These are phyloP conservation scores for Sclerotinia nivalis DNA, from an alignment of 2,329 filamentous ascomycete genomes.

Conservation along the genomic window DNA sequence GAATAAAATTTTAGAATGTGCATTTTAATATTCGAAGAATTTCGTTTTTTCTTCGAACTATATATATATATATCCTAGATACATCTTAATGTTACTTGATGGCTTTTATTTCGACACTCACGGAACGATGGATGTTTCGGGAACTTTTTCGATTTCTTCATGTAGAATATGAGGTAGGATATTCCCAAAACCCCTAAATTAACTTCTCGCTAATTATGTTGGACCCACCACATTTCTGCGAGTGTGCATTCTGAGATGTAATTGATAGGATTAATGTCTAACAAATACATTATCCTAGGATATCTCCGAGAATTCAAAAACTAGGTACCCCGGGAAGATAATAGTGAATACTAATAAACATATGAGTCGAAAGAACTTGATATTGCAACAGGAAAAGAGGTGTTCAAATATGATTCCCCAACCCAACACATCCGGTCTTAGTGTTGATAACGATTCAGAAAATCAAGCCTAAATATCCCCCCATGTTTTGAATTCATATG, in stretches of 20 bases:
- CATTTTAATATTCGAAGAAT: too few species aligned
- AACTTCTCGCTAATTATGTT: not conserved
- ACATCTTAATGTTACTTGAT: too few species aligned
- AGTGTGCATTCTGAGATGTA: not conserved
- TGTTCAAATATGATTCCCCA: not conserved
- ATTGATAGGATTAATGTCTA: not conserved
- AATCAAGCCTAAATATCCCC: not conserved
- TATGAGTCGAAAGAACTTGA: not conserved
- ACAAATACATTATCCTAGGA: not conserved
- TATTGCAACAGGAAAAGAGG: not conserved
- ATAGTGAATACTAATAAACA: not conserved
- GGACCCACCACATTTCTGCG: not conserved
- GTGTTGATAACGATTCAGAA: too few species aligned
- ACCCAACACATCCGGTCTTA: not conserved
- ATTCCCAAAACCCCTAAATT: not conserved
- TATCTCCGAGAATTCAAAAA: not conserved
- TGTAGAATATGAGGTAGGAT: not conserved
- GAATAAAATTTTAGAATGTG: too few species aligned
- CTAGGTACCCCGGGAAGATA: not conserved
- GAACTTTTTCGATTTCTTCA: not conserved
- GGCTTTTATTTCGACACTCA: too few species aligned
- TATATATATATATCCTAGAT: too few species aligned
- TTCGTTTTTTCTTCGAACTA: too few species aligned
- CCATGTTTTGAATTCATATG: constrained; percentile 33
- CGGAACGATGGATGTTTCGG: not conserved